Evolutionary conservation across 139 green algal species (phyloP).

Genomic region (Chlamydomonas applanata): DNA sequence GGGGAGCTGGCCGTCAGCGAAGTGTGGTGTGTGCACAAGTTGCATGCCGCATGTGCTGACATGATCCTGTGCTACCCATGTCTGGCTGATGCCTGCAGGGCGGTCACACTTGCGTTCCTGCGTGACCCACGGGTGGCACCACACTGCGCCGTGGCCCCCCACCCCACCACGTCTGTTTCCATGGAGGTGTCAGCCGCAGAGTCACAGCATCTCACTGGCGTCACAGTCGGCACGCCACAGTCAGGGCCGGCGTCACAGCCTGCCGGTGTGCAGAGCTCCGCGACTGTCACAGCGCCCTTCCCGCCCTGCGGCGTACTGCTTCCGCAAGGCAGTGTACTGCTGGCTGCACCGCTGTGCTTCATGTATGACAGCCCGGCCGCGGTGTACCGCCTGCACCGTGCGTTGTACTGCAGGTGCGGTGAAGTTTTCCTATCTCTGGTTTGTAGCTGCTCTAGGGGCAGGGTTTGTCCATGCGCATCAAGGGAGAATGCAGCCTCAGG

Average conservation of each 20-base stretch:
- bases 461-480: too few species aligned
- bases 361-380: constrained; percentile 45
- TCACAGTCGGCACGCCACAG: not conserved
- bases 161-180: not conserved
- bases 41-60: too few species aligned
- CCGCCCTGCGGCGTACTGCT: constrained; percentile 49
- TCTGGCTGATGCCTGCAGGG: constrained; percentile 13
- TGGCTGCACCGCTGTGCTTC: constrained; percentile 62
- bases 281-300: constrained; percentile 20
- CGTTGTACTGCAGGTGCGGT: constrained; percentile 59
- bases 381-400: constrained; percentile 43
- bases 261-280: not conserved
- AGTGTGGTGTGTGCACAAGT: too few species aligned
- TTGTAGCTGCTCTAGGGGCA: too few species aligned
- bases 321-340: constrained; percentile 20
- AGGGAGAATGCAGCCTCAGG: too few species aligned
- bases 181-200: not conserved
- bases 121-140: constrained; percentile 27
- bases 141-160: constrained; percentile 8
- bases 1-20: too few species aligned
- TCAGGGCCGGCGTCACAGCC: not conserved
- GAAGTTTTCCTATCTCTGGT: not conserved
- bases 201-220: not conserved
- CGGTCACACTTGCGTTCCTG: constrained; percentile 45
- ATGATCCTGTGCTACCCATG: not conserved